phyloP scores from a whole-genome alignment of 306 rosid genomes.

The Aeschynomene evenia region DNA sequence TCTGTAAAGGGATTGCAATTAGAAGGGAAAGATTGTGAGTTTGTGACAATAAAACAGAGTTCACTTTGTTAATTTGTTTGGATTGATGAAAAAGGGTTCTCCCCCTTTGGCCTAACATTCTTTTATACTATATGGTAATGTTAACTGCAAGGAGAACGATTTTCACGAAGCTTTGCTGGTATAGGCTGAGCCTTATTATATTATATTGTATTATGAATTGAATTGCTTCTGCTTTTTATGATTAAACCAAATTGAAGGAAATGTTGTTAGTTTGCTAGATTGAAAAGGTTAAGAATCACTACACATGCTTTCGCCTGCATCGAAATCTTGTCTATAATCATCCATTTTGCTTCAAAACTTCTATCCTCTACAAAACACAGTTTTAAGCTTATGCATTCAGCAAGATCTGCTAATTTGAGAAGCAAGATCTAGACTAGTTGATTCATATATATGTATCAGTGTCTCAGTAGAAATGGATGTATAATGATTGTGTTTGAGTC shows the following conservation, averaged over 20 bases:
- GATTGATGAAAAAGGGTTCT: too few relatives aligned
- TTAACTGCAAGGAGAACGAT: neutral
- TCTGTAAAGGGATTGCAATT: neutral
- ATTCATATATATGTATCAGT: neutral
- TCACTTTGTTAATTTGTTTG: too few relatives aligned
- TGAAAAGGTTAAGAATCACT: neutral
- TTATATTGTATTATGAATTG: neutral
- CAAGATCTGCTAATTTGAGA: slow-evolving; percentile 20
- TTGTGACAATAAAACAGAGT: neutral
- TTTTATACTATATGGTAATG: neutral
- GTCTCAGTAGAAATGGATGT: slow-evolving; percentile 17
- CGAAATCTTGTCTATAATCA: neutral
- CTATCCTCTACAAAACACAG: neutral
- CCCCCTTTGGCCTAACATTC: neutral
- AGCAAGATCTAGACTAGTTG: neutral
- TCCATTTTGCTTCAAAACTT: neutral
- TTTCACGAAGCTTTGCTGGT: neutral
- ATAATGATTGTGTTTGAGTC: neutral
- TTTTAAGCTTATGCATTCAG: neutral
- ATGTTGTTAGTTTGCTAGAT: neutral
- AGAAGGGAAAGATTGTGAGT: slow-evolving; percentile 4
- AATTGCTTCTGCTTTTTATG: slow-evolving; percentile 1
- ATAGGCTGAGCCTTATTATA: neutral
- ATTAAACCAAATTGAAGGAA: slow-evolving; percentile 4
- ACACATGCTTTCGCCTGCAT: neutral